Evolutionary conservation across 2,329 filamentous ascomycete species (phyloP).

Genomic region (Neobulgaria alba): DNA sequence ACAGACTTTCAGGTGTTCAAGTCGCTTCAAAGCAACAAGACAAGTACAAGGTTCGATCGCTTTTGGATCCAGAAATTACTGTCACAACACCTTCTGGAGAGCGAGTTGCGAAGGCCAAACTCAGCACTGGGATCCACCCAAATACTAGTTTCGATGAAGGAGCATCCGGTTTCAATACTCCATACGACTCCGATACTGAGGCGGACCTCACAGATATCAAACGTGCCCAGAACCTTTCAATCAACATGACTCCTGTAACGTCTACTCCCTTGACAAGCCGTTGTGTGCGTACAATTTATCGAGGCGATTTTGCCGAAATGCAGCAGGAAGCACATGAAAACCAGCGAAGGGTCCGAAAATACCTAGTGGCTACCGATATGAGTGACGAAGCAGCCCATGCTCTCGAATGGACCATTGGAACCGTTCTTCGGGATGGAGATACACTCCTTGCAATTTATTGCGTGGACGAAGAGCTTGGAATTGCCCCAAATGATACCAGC

Average conservation of each 20-base stretch:
- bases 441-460: constrained; percentile 91
- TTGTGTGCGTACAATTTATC: constrained; percentile 80
- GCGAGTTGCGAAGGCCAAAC: constrained; percentile 38
- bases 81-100: constrained; percentile 56
- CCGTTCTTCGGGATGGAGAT: constrained; percentile 86
- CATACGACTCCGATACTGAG: constrained; percentile 76
- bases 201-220: constrained; percentile 78
- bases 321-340: constrained; percentile 72
- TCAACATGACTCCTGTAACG: constrained; percentile 73
- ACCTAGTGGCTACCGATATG: constrained; percentile 90
- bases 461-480: constrained; percentile 74
- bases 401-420: constrained; percentile 95
- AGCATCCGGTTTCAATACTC: constrained; percentile 44
- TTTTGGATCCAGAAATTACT: constrained; percentile 53
- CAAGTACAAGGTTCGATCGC: constrained; percentile 25
- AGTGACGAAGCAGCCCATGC: constrained; percentile 93
- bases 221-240: constrained; percentile 73
- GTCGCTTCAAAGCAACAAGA: constrained; percentile 17
- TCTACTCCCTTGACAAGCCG: constrained; percentile 69
- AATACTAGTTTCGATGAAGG: constrained; percentile 68
- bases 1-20: constrained; percentile 13
- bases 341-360: constrained; percentile 72
- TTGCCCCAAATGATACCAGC: constrained; percentile 30
- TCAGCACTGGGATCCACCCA: constrained; percentile 60
- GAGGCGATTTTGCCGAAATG: constrained; percentile 74